Evolutionary conservation across 139 green algal species (phyloP).

Genomic region (Chlamydomonas asymmetrica): DNA sequence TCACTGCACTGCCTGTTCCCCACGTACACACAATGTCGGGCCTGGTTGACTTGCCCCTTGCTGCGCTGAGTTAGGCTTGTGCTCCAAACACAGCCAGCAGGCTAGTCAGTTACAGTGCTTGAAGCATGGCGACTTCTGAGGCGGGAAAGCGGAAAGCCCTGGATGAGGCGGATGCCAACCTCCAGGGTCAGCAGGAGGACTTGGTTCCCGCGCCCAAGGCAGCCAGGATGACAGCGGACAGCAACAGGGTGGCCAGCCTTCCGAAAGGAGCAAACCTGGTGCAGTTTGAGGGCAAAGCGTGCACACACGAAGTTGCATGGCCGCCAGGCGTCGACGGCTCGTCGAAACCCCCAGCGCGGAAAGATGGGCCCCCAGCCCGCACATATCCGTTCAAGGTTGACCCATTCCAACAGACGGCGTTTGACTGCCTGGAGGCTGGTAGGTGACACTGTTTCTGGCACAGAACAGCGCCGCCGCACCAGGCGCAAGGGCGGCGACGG

Average conservation of each 20-base stretch:
- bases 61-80: too few species aligned
- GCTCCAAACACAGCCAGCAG: too few species aligned
- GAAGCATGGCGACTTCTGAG: too few species aligned
- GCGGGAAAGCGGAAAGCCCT: too few species aligned
- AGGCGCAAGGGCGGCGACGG: background rate
- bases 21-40: too few species aligned
- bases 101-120: too few species aligned
- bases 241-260: constrained; percentile 36
- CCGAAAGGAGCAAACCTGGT: constrained; percentile 46
- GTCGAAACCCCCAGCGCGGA: constrained; percentile 42
- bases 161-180: too few species aligned
- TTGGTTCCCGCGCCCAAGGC: too few species aligned
- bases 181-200: too few species aligned
- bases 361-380: constrained; percentile 55
- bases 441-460: background rate
- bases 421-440: constrained; percentile 83
- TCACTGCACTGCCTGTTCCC: too few species aligned
- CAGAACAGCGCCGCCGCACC: background rate
- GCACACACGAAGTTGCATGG: constrained; percentile 84
- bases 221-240: too few species aligned
- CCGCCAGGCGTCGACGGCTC: constrained; percentile 54
- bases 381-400: constrained; percentile 89
- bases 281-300: constrained; percentile 73
- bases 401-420: constrained; percentile 80
- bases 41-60: too few species aligned